Evolutionary conservation across 2,329 filamentous ascomycete genomes (phyloP).

Genomic region (Phialophora macrospora): DNA sequence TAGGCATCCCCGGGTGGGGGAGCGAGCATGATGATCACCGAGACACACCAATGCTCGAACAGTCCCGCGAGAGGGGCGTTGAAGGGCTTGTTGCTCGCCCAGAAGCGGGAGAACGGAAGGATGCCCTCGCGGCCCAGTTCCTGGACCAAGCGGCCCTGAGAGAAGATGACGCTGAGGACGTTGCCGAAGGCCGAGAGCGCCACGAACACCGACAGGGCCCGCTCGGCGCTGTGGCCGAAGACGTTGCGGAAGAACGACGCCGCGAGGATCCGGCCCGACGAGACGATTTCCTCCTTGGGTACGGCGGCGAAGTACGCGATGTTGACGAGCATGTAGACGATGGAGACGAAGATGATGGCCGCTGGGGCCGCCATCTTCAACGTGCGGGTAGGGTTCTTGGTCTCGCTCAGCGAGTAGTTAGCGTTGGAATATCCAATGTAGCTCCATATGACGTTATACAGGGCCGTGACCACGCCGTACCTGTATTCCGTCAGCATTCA

Average conservation of each 20-base stretch:
- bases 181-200: conserved; percentile 62
- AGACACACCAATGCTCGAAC: conserved; percentile 70
- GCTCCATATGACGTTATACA: conserved; percentile 63
- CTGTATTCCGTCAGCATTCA: not conserved
- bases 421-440: conserved; percentile 58
- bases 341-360: conserved; percentile 59
- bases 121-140: conserved; percentile 73
- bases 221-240: conserved; percentile 52
- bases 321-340: conserved; percentile 63
- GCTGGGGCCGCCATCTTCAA: conserved; percentile 62
- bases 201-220: conserved; percentile 53
- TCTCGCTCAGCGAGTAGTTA: conserved; percentile 63
- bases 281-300: conserved; percentile 60
- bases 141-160: conserved; percentile 59
- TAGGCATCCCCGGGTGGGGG: conserved; percentile 71
- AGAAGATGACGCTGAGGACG: conserved; percentile 62
- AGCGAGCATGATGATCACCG: conserved; percentile 67
- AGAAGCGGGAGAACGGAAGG: conserved; percentile 68
- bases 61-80: conserved; percentile 54
- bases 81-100: conserved; percentile 71
- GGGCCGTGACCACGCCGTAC: conserved; percentile 55
- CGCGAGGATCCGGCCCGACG: conserved; percentile 60
- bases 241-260: conserved; percentile 64
- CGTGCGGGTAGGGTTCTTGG: conserved; percentile 62
- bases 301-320: conserved; percentile 65